phyloP scores from a whole-genome alignment of 306 rosid species.

The Quercus rubra region DNA sequence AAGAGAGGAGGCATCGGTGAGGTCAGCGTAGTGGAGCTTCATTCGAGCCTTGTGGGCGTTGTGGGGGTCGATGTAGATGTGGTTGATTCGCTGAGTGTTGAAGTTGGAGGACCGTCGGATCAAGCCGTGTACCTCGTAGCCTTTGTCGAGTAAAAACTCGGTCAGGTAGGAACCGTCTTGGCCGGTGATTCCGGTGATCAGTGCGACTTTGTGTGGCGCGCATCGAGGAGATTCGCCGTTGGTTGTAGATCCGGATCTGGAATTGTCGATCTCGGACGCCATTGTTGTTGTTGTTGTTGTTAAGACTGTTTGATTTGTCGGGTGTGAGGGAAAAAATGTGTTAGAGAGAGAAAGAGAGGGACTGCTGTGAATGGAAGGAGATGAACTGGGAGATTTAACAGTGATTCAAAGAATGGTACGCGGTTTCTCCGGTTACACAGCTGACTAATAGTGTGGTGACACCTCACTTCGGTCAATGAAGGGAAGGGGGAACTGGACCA shows the following conservation, averaged over 20 bases:
- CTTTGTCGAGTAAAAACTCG: conserved; percentile 78
- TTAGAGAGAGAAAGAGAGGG: neutral
- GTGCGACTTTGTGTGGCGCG: conserved; percentile 56
- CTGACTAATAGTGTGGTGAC: neutral
- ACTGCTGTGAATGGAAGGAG: neutral
- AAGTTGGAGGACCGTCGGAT: conserved; percentile 96
- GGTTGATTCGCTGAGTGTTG: conserved; percentile 95
- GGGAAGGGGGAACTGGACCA: neutral
- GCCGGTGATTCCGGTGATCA: conserved; percentile 93
- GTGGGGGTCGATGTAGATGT: conserved; percentile 99
- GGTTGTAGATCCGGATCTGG: conserved; percentile 43
- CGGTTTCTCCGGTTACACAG: neutral
- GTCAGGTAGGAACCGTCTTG: conserved; percentile 98
- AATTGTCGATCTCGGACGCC: conserved; percentile 45
- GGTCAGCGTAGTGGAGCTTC: conserved; percentile 99
- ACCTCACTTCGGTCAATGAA: conserved; percentile 7
- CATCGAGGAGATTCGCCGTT: conserved; percentile 34
- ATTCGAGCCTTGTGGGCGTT: conserved; percentile 89
- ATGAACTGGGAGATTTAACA: neutral
- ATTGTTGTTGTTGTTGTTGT: conserved; percentile 38
- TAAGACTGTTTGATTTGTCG: neutral
- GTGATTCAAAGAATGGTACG: neutral
- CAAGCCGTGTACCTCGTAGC: conserved; percentile 88
- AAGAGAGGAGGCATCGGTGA: conserved; percentile 94
- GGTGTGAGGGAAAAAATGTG: conserved; percentile 1